Evolutionary conservation across 345 rosid genomes (phyloP).

Genomic region (Aquilaria sinensis): DNA sequence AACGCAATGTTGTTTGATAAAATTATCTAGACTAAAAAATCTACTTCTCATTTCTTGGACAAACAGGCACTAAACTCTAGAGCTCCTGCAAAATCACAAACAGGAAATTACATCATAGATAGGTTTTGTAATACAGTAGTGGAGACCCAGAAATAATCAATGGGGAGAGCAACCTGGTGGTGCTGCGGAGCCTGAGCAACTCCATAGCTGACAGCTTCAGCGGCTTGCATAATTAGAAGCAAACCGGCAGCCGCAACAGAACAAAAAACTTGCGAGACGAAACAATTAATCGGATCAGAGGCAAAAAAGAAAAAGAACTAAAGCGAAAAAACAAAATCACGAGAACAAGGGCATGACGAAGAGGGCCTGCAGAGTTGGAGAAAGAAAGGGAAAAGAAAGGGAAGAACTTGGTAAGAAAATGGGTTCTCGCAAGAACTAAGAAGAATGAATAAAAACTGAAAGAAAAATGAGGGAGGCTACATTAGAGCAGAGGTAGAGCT

Average conservation of each 20-base stretch:
- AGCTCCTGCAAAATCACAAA: not conserved
- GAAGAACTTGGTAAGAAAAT: not conserved
- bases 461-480: no score
- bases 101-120: not conserved
- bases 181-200: slow-evolving; percentile 8
- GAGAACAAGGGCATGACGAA: not conserved
- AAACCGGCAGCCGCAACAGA: not conserved
- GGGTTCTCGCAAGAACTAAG: no score
- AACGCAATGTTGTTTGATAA: no score
- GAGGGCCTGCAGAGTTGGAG: not conserved
- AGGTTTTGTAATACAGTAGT: no score
- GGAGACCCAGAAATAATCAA: no score
- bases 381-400: not conserved
- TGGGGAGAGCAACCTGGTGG: not conserved
- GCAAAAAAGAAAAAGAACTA: not conserved
- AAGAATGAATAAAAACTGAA: not conserved
- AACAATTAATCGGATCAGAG: not conserved
- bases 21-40: no score
- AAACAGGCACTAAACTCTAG: no score
- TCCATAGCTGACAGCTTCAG: slow-evolving; percentile 18
- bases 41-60: no score
- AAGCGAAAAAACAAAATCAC: not conserved
- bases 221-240: slow-evolving; percentile 15
- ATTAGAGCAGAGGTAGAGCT: no score
- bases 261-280: not conserved